These are phyloP conservation scores for Toxicodendron radicans DNA, from an alignment of 345 rosid species.

Conservation along the genomic window DNA sequence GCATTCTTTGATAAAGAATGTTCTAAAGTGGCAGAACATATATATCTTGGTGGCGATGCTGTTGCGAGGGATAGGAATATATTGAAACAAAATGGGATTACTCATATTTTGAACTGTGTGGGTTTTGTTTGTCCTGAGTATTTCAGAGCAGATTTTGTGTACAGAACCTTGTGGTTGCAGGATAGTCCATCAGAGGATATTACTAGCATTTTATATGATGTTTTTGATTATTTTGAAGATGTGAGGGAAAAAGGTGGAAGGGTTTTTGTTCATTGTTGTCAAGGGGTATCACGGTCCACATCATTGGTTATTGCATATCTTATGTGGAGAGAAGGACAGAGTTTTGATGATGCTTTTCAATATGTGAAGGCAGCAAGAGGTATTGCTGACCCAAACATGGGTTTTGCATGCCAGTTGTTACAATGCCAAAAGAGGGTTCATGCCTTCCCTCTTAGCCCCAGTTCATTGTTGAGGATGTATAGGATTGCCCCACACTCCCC, in stretches of 20 bases:
- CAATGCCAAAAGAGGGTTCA: slow-evolving; percentile 99
- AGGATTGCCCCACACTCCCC: slow-evolving; percentile 95
- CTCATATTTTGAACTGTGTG: slow-evolving; percentile 92
- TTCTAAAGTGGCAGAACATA: slow-evolving; percentile 92
- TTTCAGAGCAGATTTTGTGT: slow-evolving; percentile 82
- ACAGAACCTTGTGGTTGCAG: slow-evolving; percentile 96
- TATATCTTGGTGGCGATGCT: slow-evolving; percentile 96
- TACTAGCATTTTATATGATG: slow-evolving; percentile 95
- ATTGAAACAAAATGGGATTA: slow-evolving; percentile 78
- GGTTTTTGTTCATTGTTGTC: slow-evolving; percentile 97
- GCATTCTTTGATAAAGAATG: slow-evolving; percentile 96
- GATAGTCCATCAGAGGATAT: slow-evolving; percentile 99
- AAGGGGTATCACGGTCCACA: slow-evolving; percentile 97
- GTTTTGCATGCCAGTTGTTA: slow-evolving; percentile 95
- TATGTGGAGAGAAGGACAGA: slow-evolving; percentile 99
- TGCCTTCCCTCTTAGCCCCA: slow-evolving; percentile 96
- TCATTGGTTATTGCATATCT: slow-evolving; percentile 96
- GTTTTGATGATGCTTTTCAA: slow-evolving; percentile 97
- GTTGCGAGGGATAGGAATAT: slow-evolving; percentile 88
- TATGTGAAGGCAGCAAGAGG: slow-evolving; percentile 95
- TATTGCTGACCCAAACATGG: slow-evolving; percentile 99
- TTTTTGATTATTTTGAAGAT: slow-evolving; percentile 98
- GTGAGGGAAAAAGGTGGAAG: slow-evolving; percentile 90
- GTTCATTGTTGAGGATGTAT: slow-evolving; percentile 88
- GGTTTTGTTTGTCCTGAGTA: slow-evolving; percentile 99